phyloP scores from a whole-genome alignment of 345 rosid genomes.

The Murraya paniculata region DNA sequence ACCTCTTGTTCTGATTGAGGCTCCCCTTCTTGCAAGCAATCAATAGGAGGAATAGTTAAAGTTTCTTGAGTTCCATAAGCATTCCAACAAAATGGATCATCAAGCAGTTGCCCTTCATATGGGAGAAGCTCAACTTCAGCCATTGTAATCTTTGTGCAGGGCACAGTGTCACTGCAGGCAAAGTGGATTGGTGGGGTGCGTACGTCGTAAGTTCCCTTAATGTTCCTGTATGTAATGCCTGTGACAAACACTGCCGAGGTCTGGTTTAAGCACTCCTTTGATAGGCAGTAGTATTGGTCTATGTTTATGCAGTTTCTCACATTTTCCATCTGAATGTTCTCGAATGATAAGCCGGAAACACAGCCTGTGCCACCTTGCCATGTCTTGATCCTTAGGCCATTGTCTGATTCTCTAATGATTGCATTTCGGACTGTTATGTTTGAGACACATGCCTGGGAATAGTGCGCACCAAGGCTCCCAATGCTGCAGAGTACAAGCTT shows the following conservation, averaged over 20 bases:
- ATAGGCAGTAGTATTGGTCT: slow-evolving; percentile 81
- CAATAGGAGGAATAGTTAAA: slow-evolving; percentile 70
- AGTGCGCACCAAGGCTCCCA: slow-evolving; percentile 92
- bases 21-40: slow-evolving; percentile 73
- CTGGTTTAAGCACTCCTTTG: slow-evolving; percentile 67
- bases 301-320: slow-evolving; percentile 85
- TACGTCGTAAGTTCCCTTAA: slow-evolving; percentile 88
- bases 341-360: slow-evolving; percentile 61
- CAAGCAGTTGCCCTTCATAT: slow-evolving; percentile 75
- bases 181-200: slow-evolving; percentile 80
- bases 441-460: slow-evolving; percentile 90
- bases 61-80: slow-evolving; percentile 90
- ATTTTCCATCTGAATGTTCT: slow-evolving; percentile 91
- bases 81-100: slow-evolving; percentile 97
- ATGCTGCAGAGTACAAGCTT: slow-evolving; percentile 43
- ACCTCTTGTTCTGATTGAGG: slow-evolving; percentile 44
- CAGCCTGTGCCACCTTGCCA: slow-evolving; percentile 96
- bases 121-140: slow-evolving; percentile 93
- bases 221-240: slow-evolving; percentile 64
- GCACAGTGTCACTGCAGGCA: slow-evolving; percentile 88
- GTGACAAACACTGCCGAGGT: slow-evolving; percentile 82
- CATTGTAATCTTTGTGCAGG: slow-evolving; percentile 90
- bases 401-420: slow-evolving; percentile 75
- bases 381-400: slow-evolving; percentile 87
- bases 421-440: slow-evolving; percentile 77